phyloP scores from a whole-genome alignment of 1,139 yeast genomes.

The Diutina mesorugosa region DNA sequence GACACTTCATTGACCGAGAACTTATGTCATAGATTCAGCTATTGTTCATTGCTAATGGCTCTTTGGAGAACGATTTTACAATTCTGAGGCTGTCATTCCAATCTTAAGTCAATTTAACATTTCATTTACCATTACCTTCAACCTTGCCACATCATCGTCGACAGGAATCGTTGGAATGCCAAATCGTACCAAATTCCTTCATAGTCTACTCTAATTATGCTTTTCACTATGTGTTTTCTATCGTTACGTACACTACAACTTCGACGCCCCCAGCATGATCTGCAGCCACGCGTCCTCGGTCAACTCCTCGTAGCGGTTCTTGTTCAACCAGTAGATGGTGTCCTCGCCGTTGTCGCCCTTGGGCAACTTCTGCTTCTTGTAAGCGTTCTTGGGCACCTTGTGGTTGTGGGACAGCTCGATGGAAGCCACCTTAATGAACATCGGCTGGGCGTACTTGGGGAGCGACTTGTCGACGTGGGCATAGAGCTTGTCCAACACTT shows the following conservation, averaged over 20 bases:
- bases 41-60: no score
- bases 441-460: slow-evolving; percentile 85
- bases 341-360: slow-evolving; percentile 51
- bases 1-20: no score
- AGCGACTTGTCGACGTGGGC: slow-evolving; percentile 31
- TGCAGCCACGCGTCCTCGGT: slow-evolving; percentile 46
- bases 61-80: no score
- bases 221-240: no score
- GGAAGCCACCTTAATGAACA: slow-evolving; percentile 58
- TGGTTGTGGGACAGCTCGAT: slow-evolving; percentile 72
- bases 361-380: slow-evolving; percentile 69
- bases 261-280: slow-evolving; percentile 30
- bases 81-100: no score
- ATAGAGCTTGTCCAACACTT: slow-evolving; percentile 19
- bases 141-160: no score
- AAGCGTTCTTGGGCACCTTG: slow-evolving; percentile 70
- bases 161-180: no score
- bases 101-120: no score
- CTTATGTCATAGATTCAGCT: no score
- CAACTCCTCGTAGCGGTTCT: slow-evolving; percentile 40
- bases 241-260: slow-evolving; percentile 12
- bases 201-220: no score
- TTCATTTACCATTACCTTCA: no score
- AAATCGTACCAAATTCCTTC: no score
- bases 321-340: slow-evolving; percentile 57